Conservation (phyloP, 2,329 filamentous ascomycete genomes). For the Hymenoscyphus infarciens region DNA sequence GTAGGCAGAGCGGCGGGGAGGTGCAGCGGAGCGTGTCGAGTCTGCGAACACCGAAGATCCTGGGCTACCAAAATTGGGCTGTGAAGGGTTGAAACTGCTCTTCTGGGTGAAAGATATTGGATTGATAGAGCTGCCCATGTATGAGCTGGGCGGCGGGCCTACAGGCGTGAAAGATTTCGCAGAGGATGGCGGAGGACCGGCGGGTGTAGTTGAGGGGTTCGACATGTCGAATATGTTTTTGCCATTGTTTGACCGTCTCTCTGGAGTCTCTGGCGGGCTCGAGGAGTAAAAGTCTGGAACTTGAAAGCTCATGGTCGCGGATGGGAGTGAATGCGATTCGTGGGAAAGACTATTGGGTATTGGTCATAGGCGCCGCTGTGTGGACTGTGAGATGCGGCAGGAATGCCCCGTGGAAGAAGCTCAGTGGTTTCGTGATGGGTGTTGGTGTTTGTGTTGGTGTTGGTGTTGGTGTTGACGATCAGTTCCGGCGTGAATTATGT, state of each 20-base stretch:
- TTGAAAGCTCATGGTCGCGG: constrained; percentile 27
- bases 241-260: constrained; percentile 30
- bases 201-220: constrained; percentile 53
- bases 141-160: constrained; percentile 48
- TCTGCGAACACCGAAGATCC: constrained; percentile 21
- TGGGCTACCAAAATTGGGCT: constrained; percentile 22
- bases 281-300: constrained; percentile 28
- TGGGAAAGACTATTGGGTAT: background rate
- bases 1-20: constrained; percentile 46
- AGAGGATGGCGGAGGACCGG: constrained; percentile 51
- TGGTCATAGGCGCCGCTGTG: background rate
- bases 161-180: constrained; percentile 53
- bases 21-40: constrained; percentile 22
- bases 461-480: background rate
- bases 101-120: constrained; percentile 38
- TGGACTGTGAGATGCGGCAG: background rate
- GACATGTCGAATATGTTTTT: constrained; percentile 29
- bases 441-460: constrained; percentile 1
- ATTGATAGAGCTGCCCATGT: constrained; percentile 49
- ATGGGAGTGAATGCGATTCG: background rate
- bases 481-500: background rate
- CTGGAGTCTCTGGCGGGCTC: constrained; percentile 38
- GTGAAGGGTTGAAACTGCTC: constrained; percentile 23
- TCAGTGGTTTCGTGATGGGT: background rate
- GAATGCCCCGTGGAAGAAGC: background rate